Evolutionary conservation across 2,329 filamentous ascomycete genomes (phyloP), one percentile per base, ranked within the genome.

Genomic region (Penicillium olsonii): DNA sequence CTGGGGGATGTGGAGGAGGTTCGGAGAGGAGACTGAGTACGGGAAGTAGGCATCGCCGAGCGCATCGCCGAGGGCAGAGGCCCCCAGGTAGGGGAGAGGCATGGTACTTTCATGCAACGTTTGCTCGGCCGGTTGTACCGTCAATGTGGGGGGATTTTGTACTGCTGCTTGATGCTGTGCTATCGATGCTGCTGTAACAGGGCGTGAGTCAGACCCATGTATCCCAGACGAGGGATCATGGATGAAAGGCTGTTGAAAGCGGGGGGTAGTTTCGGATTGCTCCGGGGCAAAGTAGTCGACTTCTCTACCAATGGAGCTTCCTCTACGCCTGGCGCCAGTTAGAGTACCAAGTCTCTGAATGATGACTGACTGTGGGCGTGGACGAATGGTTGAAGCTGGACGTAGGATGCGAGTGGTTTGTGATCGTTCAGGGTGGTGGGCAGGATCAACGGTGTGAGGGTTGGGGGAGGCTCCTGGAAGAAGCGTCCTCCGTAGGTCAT

Each of bases 21-120:
- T 66, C 19, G 67, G 67, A 6, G 67, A 68, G 17, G 66, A 69
- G 18, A 68, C 47, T 18, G 66, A 68, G 47, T 63, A 69, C 10
- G 63, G 61, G 20, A 66, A 58, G 41, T 65, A 64, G 35, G 55
- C 55, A 37, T 54, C 52, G 12, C 57, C 54, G 3, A 61, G 48
- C 19, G 56, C 44, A 37, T 56, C 52, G 11, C 57, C 54, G 2
- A 62, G 44, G 17, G 55, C 44, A 8, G 60, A 50, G 31, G 55
- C 49, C 2, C 52, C 41, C 20, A 60, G 33, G 7, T 57, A 46
- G 42, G 54, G 56, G 12, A 41, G 51, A 34, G 51, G 38, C 41
- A 54, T 46, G 8, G 40, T 35, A 9, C 31, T 40, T 20, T 46
- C 42, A 37, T 43, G 48, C 15, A 14, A 11, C 4, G 14, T 29